Percentiles rank a stretch among this genome's conserved stretches.
These are phyloP conservation scores for Cyclocybe cylindracea DNA, from an alignment of 768 basidiomycete genomes.

Conservation along the genomic window DNA sequence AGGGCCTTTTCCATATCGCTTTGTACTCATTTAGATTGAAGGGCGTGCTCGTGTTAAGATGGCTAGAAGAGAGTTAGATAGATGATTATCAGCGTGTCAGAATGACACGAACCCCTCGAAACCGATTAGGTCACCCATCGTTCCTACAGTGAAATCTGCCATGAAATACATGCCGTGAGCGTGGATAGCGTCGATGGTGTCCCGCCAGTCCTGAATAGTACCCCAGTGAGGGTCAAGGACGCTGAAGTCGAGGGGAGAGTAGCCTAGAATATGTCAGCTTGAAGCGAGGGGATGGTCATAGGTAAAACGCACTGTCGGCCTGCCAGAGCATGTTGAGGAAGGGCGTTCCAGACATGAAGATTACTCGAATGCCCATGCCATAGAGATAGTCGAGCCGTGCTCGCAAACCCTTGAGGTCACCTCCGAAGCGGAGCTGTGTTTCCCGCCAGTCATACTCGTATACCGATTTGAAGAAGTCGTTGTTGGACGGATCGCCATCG, in stretches of 20 bases:
- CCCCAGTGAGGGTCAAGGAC: constrained; percentile 95
- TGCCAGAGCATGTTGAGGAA: constrained; percentile 98
- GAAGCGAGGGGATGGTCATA: not conserved
- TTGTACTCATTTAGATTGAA: constrained; percentile 77
- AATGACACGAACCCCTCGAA: constrained; percentile 63
- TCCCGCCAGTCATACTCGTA: constrained; percentile 87
- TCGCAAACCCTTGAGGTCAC: constrained; percentile 80
- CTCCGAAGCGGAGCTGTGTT: constrained; percentile 87
- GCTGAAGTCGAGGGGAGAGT: constrained; percentile 90
- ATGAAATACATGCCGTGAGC: constrained; percentile 87
- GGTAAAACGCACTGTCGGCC: constrained; percentile 75
- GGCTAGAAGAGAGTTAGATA: constrained; percentile 40
- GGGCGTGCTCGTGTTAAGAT: constrained; percentile 78
- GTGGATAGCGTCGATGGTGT: constrained; percentile 76
- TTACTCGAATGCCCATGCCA: constrained; percentile 82
- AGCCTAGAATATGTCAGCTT: constrained; percentile 52
- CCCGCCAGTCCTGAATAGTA: constrained; percentile 75
- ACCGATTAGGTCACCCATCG: constrained; percentile 86
- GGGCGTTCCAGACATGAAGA: constrained; percentile 92
- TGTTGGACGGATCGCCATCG: constrained; percentile 89
- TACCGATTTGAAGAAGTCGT: constrained; percentile 81
- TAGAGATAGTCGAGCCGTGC: constrained; percentile 82
- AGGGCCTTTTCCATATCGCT: constrained; percentile 72
- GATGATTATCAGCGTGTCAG: constrained; percentile 9
- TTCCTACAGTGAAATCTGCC: constrained; percentile 93